Evolutionary conservation across 2,329 filamentous ascomycete genomes (phyloP).

Genomic region (Talaromyces amestolkiae): DNA sequence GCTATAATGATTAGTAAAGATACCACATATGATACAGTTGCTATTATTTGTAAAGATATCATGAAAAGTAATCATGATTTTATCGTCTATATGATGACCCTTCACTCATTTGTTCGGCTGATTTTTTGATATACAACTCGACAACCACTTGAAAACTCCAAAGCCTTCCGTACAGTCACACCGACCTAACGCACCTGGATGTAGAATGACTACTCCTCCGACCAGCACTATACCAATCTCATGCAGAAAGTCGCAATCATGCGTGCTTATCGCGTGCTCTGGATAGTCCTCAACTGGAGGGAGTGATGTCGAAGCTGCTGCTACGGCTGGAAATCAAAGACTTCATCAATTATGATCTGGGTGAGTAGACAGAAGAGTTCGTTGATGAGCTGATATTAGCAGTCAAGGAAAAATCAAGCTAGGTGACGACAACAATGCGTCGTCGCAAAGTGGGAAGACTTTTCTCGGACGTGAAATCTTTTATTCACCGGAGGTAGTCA

Average conservation of each 20-base stretch:
- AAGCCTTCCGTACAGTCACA: neutral
- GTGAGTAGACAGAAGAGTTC: neutral
- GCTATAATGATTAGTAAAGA: neutral
- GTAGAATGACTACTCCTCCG: neutral
- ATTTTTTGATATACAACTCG: too few species aligned
- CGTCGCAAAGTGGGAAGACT: neutral
- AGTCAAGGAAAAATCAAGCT: neutral
- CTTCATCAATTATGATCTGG: neutral
- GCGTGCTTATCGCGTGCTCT: neutral
- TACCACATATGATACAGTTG: neutral
- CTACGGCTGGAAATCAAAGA: neutral
- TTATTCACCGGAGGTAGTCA: neutral
- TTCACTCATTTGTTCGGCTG: neutral
- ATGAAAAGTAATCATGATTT: neutral
- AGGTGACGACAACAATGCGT: neutral
- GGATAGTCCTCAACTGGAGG: neutral
- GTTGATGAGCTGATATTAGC: neutral
- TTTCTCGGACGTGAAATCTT: too few species aligned
- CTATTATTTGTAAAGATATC: neutral
- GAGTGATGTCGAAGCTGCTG: too few species aligned
- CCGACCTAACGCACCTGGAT: neutral
- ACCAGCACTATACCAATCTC: neutral
- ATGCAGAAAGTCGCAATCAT: neutral
- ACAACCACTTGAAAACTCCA: too few species aligned
- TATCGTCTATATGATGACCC: neutral